These are phyloP conservation scores for Crepidotus variabilis DNA, from an alignment of 768 basidiomycete genomes.

Conservation along the genomic window DNA sequence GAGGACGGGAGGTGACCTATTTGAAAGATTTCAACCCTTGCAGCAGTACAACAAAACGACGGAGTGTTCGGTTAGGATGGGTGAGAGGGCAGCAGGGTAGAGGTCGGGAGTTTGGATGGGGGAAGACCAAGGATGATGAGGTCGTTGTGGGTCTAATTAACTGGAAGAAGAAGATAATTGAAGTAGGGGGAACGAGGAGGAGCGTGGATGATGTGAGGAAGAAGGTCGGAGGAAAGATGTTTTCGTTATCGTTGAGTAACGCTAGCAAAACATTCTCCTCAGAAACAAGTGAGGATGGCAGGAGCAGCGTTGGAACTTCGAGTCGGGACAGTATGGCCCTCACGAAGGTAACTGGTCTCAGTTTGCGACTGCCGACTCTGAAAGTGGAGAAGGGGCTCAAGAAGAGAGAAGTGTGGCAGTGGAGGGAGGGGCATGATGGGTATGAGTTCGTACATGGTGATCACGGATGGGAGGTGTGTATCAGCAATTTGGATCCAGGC, in stretches of 20 bases:
- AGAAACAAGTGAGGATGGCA: conserved; percentile 27
- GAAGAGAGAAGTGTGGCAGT: conserved; percentile 40
- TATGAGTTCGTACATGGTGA: conserved; percentile 39
- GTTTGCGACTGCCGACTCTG: not conserved
- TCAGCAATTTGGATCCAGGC: conserved; percentile 11
- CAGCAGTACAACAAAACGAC: conserved; percentile 12
- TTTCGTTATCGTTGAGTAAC: not conserved
- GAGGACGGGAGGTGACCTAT: conserved; percentile 39
- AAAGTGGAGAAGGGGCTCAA: conserved; percentile 15
- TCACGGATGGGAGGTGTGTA: conserved; percentile 43
- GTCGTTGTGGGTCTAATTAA: conserved; percentile 43
- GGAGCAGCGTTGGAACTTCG: not conserved
- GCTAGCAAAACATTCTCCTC: conserved; percentile 12
- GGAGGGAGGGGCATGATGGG: conserved; percentile 39
- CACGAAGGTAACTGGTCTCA: too few relatives aligned
- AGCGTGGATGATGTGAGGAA: conserved; percentile 36
- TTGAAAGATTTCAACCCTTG: conserved; percentile 46
- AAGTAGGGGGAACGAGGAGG: conserved; percentile 39
- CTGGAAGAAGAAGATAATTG: conserved; percentile 47
- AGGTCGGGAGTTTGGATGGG: not conserved
- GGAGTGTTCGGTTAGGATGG: not conserved
- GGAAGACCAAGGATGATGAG: conserved; percentile 10
- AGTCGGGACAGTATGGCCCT: not conserved
- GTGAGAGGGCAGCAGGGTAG: not conserved
- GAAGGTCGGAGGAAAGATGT: conserved; percentile 24